Percentiles rank a stretch among this genome's conserved stretches.
These are phyloP conservation scores for Umbelopsis sp. DNA, from an alignment of 371 early-diverging fungal genomes.

Conservation along the genomic window DNA sequence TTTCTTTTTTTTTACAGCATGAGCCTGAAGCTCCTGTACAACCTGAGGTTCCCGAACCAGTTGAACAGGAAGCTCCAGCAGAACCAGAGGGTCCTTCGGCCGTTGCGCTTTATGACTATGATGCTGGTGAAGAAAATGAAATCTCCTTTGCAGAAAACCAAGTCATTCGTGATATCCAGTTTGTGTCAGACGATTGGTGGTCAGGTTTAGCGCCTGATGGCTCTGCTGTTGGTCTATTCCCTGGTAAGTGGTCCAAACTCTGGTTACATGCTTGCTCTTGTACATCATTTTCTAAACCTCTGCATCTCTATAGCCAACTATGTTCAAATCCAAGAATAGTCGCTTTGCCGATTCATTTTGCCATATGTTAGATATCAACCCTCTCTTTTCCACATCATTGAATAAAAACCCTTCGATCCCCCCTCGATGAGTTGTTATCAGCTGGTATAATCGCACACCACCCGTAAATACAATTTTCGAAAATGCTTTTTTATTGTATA, in stretches of 20 bases:
- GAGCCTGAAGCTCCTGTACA: slow-evolving; percentile 21
- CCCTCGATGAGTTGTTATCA: no score
- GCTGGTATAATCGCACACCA: no score
- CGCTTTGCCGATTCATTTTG: not conserved
- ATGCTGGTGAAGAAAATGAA: slow-evolving; percentile 88
- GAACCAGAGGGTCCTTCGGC: slow-evolving; percentile 53
- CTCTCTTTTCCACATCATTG: not conserved
- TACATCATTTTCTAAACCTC: not conserved
- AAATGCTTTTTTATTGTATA: slow-evolving; percentile 9
- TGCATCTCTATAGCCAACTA: slow-evolving; percentile 50
- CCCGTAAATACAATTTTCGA: not conserved
- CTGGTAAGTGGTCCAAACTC: slow-evolving; percentile 51
- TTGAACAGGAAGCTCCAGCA: slow-evolving; percentile 24
- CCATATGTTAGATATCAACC: slow-evolving; percentile 1
- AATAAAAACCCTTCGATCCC: no score
- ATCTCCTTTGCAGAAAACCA: slow-evolving; percentile 82
- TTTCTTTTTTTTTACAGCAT: not conserved
- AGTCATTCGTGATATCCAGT: slow-evolving; percentile 75
- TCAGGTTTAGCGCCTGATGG: slow-evolving; percentile 64
- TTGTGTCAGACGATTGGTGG: slow-evolving; percentile 95
- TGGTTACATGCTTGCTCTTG: no score
- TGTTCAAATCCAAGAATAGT: slow-evolving; percentile 50
- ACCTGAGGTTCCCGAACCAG: slow-evolving; percentile 23
- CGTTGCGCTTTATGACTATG: slow-evolving; percentile 82
- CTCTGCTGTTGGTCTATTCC: slow-evolving; percentile 73